phyloP scores from a whole-genome alignment of 805 yeast species.

The Danielia reshetovae region DNA sequence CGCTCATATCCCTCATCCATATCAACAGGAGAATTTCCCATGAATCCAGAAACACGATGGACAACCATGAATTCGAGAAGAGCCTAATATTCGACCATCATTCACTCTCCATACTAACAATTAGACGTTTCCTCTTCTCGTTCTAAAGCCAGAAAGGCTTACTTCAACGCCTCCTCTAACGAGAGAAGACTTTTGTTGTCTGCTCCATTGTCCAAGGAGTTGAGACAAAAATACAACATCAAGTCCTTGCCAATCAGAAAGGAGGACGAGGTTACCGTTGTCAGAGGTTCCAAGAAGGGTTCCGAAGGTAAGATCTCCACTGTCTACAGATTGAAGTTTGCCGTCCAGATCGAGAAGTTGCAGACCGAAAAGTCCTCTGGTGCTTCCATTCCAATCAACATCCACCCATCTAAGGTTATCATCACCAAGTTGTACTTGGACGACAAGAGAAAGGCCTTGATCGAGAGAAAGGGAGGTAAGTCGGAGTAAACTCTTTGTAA shows the following conservation, averaged over 20 bases:
- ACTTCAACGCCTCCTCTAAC: conserved; percentile 96
- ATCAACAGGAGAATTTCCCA: no score
- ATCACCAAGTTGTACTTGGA: conserved; percentile 97
- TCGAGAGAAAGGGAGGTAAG: conserved; percentile 97
- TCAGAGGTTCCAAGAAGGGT: conserved; percentile 99
- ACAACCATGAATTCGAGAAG: not conserved
- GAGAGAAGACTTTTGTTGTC: conserved; percentile 92
- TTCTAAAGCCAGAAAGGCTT: conserved; percentile 99
- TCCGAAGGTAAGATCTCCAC: conserved; percentile 97
- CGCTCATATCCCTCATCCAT: not conserved
- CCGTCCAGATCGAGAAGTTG: conserved; percentile 95
- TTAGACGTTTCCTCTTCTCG: conserved; percentile 98
- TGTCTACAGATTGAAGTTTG: conserved; percentile 97
- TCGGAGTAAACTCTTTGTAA: conserved; percentile 59
- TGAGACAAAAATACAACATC: conserved; percentile 95
- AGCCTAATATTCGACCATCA: not conserved
- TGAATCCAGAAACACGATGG: no score
- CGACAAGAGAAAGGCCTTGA: conserved; percentile 98
- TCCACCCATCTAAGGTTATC: conserved; percentile 98
- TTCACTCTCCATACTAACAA: conserved; percentile 28
- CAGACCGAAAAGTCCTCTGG: conserved; percentile 98
- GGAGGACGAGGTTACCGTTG: conserved; percentile 92
- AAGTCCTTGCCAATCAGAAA: conserved; percentile 96
- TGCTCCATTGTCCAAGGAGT: conserved; percentile 99
- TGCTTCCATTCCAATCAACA: conserved; percentile 94